Conservation (phyloP, 2,329 filamentous ascomycete genomes). For the Venturia asperata region DNA sequence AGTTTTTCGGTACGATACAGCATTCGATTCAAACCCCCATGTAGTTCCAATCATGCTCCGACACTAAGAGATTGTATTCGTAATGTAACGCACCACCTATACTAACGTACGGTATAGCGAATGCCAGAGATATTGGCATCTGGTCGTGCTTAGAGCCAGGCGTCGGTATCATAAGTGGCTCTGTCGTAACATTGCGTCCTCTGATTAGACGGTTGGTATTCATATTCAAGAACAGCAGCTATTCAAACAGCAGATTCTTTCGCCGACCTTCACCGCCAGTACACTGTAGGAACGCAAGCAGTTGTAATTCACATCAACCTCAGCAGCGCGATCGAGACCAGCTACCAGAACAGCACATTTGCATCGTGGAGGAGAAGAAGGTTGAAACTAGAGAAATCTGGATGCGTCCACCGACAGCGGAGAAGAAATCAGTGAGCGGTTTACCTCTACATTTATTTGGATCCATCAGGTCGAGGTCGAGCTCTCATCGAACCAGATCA, state of each 20-base stretch:
- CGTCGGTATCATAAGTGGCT: constrained; percentile 14
- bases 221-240: background rate
- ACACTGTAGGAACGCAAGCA: background rate
- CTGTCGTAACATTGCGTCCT: constrained; percentile 13
- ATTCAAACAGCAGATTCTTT: background rate
- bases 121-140: constrained; percentile 13
- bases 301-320: background rate
- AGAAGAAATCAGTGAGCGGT: background rate
- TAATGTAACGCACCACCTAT: background rate
- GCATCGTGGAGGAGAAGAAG: background rate
- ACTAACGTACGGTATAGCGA: background rate
- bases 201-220: background rate
- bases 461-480: background rate
- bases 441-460: constrained; percentile 11
- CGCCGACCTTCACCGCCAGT: background rate
- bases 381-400: background rate
- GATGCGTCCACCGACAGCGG: background rate
- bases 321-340: background rate
- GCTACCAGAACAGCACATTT: background rate
- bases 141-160: constrained; percentile 17
- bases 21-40: background rate
- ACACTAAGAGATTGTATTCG: background rate
- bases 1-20: constrained; percentile 9
- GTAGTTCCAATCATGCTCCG: background rate
- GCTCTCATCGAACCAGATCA: background rate